A percentile compares a stretch with the other conserved stretches of the same genome.
These are phyloP conservation scores for Magnusiomyces suaveolens DNA, from an alignment of 1,139 yeast species.

Conservation along the genomic window DNA sequence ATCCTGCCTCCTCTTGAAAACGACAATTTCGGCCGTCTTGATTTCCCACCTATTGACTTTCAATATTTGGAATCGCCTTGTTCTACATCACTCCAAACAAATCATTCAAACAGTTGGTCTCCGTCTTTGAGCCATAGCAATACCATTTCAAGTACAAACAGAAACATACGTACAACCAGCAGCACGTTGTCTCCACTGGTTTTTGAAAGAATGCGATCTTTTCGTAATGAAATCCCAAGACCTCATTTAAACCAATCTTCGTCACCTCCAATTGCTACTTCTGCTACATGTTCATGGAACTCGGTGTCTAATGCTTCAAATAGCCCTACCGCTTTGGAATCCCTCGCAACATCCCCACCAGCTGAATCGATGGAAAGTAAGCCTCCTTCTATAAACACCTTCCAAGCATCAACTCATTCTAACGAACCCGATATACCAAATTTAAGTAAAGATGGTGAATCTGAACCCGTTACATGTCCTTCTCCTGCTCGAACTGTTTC, in stretches of 20 bases:
- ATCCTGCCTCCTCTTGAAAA: too few relatives aligned
- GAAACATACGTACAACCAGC: slow-evolving; percentile 7
- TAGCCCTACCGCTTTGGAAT: too few relatives aligned
- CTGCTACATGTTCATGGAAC: background rate
- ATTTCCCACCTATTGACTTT: background rate
- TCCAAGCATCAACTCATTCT: too few relatives aligned
- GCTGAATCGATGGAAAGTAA: too few relatives aligned
- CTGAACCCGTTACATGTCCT: background rate
- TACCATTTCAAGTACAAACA: slow-evolving; percentile 14
- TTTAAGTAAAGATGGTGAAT: background rate
- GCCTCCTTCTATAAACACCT: too few relatives aligned
- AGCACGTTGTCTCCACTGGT: slow-evolving; percentile 12
- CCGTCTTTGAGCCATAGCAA: slow-evolving; percentile 10
- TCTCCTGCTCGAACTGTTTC: background rate
- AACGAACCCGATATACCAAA: background rate
- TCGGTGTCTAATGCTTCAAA: too few relatives aligned
- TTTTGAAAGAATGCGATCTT: slow-evolving; percentile 12
- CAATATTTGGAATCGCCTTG: slow-evolving; percentile 2
- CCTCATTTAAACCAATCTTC: background rate
- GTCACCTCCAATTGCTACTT: background rate
- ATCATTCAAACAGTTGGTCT: slow-evolving; percentile 2
- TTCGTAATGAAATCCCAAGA: slow-evolving; percentile 4
- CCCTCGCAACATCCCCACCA: too few relatives aligned
- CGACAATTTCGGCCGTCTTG: background rate
- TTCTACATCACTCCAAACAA: background rate